These are phyloP conservation scores for Yamadazyma sp. DNA, from an alignment of 1,139 yeast genomes.

Conservation along the genomic window DNA sequence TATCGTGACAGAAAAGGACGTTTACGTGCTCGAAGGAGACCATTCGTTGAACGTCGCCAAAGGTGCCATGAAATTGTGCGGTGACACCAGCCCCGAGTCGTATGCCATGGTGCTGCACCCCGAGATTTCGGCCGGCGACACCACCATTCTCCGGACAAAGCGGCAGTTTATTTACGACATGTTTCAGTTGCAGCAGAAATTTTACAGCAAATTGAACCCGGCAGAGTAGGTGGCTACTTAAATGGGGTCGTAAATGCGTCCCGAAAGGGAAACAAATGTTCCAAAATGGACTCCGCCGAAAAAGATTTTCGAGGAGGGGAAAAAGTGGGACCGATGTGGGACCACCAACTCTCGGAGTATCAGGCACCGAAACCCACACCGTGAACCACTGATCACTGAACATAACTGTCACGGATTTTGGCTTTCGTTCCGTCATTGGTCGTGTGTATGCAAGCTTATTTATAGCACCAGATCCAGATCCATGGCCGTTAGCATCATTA, in stretches of 20 bases:
- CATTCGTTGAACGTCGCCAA: constrained; percentile 15
- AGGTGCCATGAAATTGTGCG: constrained; percentile 15
- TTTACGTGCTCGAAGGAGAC: constrained; percentile 18
- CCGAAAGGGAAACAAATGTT: neutral
- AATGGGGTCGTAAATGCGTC: neutral
- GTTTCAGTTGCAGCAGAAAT: constrained; percentile 4
- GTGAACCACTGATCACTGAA: neutral
- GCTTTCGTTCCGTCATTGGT: too few relatives aligned
- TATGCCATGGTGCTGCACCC: neutral
- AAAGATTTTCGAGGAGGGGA: neutral
- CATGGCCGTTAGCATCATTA: too few relatives aligned
- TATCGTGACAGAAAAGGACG: constrained; percentile 21
- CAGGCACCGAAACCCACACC: neutral
- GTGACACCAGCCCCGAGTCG: neutral
- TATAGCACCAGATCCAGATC: too few relatives aligned
- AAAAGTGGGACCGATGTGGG: neutral
- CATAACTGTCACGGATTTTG: too few relatives aligned
- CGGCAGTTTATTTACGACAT: constrained; percentile 2
- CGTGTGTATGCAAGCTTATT: too few relatives aligned
- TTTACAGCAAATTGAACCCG: neutral
- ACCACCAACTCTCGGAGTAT: too few relatives aligned
- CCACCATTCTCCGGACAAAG: constrained; percentile 2
- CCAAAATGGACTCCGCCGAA: too few relatives aligned
- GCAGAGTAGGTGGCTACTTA: too few relatives aligned
- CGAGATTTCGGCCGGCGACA: neutral